Evolutionary conservation across 2,329 filamentous ascomycete species (phyloP).

Genomic region (Emergomyces pasteurianus): DNA sequence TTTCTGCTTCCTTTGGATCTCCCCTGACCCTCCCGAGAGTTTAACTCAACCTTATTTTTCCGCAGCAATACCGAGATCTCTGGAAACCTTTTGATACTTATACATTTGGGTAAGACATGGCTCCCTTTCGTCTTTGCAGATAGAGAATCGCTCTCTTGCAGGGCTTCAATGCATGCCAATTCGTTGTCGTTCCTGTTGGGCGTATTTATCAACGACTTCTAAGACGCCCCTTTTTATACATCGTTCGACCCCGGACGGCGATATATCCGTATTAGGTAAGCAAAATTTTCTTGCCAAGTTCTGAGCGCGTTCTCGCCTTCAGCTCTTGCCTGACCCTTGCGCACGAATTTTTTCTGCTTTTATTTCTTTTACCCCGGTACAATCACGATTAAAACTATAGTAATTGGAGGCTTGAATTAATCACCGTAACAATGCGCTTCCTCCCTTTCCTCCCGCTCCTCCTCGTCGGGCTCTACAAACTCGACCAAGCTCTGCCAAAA

Average conservation of each 20-base stretch:
- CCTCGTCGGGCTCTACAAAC: constrained; percentile 4
- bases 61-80: too few species aligned
- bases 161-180: not conserved
- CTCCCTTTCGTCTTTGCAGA: not conserved
- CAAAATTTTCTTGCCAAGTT: not conserved
- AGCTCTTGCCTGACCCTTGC: too few species aligned
- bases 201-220: not conserved
- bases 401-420: not conserved
- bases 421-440: not conserved
- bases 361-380: not conserved
- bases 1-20: too few species aligned
- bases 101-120: not conserved
- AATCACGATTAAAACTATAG: not conserved
- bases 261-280: not conserved
- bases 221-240: not conserved
- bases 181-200: not conserved
- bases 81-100: too few species aligned
- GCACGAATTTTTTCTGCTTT: not conserved
- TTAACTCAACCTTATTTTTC: not conserved
- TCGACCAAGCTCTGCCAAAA: constrained; percentile 4
- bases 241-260: not conserved
- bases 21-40: not conserved
- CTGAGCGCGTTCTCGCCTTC: not conserved
- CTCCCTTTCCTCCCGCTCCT: constrained; percentile 2
- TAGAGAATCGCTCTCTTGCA: not conserved